phyloP scores from a whole-genome alignment of 805 yeast genomes.

The Lipomyces anomalus region DNA sequence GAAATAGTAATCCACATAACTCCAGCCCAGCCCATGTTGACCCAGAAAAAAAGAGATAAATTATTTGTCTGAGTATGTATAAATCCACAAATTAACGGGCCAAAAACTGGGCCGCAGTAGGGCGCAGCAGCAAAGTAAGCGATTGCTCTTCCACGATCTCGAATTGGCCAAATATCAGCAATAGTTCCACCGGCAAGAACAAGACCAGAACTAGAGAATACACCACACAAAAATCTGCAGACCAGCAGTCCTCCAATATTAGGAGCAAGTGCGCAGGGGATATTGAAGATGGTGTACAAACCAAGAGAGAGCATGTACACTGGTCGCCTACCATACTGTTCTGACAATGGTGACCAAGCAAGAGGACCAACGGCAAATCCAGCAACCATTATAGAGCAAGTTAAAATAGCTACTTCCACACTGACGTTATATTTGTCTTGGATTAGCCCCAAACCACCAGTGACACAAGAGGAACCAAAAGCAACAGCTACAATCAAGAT shows the following conservation, averaged over 20 bases:
- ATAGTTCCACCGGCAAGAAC: slow-evolving; percentile 87
- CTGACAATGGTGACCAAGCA: slow-evolving; percentile 84
- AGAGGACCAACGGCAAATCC: slow-evolving; percentile 87
- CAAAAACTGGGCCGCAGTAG: slow-evolving; percentile 86
- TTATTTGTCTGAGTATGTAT: slow-evolving; percentile 60
- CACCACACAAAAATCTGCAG: slow-evolving; percentile 83
- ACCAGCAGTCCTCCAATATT: slow-evolving; percentile 76
- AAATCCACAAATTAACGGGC: slow-evolving; percentile 85
- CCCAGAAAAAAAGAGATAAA: slow-evolving; percentile 74
- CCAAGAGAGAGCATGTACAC: slow-evolving; percentile 73
- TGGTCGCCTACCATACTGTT: slow-evolving; percentile 78
- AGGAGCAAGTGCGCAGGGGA: slow-evolving; percentile 80
- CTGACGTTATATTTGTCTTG: slow-evolving; percentile 63
- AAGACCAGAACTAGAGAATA: slow-evolving; percentile 74
- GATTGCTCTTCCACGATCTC: slow-evolving; percentile 80
- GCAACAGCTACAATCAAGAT: slow-evolving; percentile 81
- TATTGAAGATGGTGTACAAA: slow-evolving; percentile 71
- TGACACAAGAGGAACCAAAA: slow-evolving; percentile 84
- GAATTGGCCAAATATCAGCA: slow-evolving; percentile 80
- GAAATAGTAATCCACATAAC: slow-evolving; percentile 64
- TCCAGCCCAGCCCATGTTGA: slow-evolving; percentile 88
- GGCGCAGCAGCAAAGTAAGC: slow-evolving; percentile 91
- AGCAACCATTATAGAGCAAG: slow-evolving; percentile 81
- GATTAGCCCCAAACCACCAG: slow-evolving; percentile 75
- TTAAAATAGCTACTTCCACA: slow-evolving; percentile 67